Evolutionary conservation across 495 filamentous ascomycete genomes (phyloP).

Genomic region (Aspergillus conjunctus): DNA sequence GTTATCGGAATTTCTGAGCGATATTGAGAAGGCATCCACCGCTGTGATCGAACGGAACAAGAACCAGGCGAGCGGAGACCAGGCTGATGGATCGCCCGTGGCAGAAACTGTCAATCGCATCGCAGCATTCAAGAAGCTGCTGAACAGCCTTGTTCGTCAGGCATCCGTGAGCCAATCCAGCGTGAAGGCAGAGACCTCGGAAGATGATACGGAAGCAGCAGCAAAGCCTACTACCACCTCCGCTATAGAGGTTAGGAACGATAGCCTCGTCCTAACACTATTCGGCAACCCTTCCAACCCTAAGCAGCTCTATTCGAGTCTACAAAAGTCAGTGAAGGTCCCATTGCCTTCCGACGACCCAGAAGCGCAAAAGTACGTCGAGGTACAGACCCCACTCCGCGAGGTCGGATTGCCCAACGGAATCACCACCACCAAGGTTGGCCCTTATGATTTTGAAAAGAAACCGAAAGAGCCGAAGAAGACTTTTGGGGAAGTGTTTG

Average conservation of each 20-base stretch:
- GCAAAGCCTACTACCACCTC: conserved; percentile 25
- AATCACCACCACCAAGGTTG: conserved; percentile 68
- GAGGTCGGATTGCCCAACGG: conserved; percentile 72
- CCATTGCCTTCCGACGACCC: conserved; percentile 40
- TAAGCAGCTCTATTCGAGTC: conserved; percentile 81
- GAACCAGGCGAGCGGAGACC: conserved; percentile 34
- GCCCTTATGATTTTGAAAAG: conserved; percentile 54
- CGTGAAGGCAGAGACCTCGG: conserved; percentile 43
- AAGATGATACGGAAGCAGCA: conserved; percentile 44
- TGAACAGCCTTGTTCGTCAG: conserved; percentile 53
- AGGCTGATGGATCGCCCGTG: conserved; percentile 37
- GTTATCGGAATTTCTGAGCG: conserved; percentile 50
- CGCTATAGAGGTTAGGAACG: conserved; percentile 39
- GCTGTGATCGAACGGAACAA: conserved; percentile 48
- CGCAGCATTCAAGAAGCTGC: conserved; percentile 50
- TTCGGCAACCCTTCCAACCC: conserved; percentile 66
- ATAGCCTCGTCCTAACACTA: conserved; percentile 67
- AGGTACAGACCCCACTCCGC: conserved; percentile 51
- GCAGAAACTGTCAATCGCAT: conserved; percentile 46
- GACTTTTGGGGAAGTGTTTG: conserved; percentile 81
- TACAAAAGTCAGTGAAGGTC: conserved; percentile 57
- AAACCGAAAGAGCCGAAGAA: conserved; percentile 46
- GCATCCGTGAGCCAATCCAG: conserved; percentile 38
- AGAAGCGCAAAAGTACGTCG: conserved; percentile 46
- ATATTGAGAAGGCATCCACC: conserved; percentile 53